Conservation (phyloP, 345 rosid species). For the Anastatica hierochuntica region DNA sequence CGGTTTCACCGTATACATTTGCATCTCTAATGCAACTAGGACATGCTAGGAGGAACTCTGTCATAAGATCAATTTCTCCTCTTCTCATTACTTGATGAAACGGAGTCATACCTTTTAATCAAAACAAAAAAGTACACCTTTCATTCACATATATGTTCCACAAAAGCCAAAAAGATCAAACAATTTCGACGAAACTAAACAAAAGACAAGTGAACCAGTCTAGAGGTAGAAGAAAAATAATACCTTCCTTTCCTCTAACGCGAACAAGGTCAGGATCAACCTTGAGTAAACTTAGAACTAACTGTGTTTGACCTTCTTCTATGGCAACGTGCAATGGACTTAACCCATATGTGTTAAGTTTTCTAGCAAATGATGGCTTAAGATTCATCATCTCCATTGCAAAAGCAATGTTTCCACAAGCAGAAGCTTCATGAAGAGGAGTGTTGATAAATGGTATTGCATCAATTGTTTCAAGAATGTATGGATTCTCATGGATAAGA, state of each 20-base stretch:
- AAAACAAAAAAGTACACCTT: too few relatives aligned
- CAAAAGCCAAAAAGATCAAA: not conserved
- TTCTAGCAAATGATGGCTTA: slow-evolving; percentile 32
- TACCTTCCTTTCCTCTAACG: slow-evolving; percentile 18
- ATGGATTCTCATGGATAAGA: slow-evolving; percentile 11
- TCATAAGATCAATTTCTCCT: slow-evolving; percentile 20
- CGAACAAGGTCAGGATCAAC: slow-evolving; percentile 16
- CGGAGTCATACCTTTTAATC: slow-evolving; percentile 12
- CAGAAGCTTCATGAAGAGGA: slow-evolving; percentile 32
- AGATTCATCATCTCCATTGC: slow-evolving; percentile 28
- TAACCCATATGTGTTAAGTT: slow-evolving; percentile 20
- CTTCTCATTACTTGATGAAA: slow-evolving; percentile 15
- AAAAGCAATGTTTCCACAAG: slow-evolving; percentile 19
- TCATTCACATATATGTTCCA: too few relatives aligned
- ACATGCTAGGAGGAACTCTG: slow-evolving; percentile 18
- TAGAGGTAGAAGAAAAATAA: too few relatives aligned
- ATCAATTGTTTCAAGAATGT: slow-evolving; percentile 3
- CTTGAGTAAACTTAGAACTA: slow-evolving; percentile 2
- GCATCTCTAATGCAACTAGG: slow-evolving; percentile 20
- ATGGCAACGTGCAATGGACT: slow-evolving; percentile 31
- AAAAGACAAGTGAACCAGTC: too few relatives aligned
- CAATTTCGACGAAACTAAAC: too few relatives aligned
- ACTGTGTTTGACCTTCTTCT: not conserved
- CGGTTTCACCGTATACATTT: slow-evolving; percentile 16
- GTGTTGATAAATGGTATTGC: slow-evolving; percentile 33